Conservation (phyloP, 306 rosid species). For the Potentilla sterilis region DNA sequence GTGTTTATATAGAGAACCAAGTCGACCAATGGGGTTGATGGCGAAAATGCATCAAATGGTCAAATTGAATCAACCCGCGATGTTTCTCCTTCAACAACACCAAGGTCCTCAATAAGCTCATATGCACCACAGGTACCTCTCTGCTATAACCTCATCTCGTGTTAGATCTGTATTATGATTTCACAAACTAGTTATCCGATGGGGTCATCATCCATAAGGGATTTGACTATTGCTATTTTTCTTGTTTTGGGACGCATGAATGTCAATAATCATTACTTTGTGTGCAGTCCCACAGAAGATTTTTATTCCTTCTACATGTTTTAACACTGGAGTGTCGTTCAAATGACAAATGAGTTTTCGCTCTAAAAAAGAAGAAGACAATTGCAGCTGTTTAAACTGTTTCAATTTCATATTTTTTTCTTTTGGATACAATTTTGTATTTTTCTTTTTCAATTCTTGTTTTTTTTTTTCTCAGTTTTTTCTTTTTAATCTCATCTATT, state of each 20-base stretch:
- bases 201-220: not conserved
- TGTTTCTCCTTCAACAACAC: slow-evolving; percentile 54
- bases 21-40: slow-evolving; percentile 58
- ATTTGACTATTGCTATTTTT: not conserved
- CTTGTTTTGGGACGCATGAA: not conserved
- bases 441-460: not conserved
- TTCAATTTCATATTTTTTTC: not conserved
- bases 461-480: not conserved
- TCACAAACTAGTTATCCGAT: not conserved
- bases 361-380: not conserved
- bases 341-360: not conserved
- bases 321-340: not conserved
- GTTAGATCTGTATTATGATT: not conserved
- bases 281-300: not conserved
- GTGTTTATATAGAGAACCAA: slow-evolving; percentile 62
- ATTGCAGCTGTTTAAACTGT: not conserved
- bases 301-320: not conserved
- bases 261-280: not conserved
- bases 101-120: slow-evolving; percentile 39
- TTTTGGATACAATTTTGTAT: not conserved
- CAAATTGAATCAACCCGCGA: slow-evolving; percentile 58
- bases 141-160: not conserved
- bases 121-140: slow-evolving; percentile 50
- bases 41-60: slow-evolving; percentile 38
- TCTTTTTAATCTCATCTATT: not conserved